Conservation (phyloP, 495 filamentous ascomycete genomes). For the Lasiosphaeria hispida region DNA sequence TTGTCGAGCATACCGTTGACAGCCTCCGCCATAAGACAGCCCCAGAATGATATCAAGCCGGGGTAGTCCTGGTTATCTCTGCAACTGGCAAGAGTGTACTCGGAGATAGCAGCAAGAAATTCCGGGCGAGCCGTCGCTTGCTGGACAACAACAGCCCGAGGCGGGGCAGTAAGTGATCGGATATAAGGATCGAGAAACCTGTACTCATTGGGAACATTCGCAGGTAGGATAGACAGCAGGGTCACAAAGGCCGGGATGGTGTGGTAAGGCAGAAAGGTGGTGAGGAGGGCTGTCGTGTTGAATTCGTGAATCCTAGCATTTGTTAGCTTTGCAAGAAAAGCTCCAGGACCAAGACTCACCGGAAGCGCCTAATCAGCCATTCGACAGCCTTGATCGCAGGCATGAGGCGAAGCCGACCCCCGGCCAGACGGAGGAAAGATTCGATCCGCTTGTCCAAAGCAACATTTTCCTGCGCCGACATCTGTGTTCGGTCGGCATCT, state of each 20-base stretch:
- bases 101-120: conserved; percentile 70
- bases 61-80: conserved; percentile 67
- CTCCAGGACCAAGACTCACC: conserved; percentile 50
- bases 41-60: conserved; percentile 82
- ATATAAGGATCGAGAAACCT: conserved; percentile 84
- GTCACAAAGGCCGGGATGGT: conserved; percentile 75
- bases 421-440: conserved; percentile 74
- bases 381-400: conserved; percentile 88
- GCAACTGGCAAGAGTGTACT: conserved; percentile 69
- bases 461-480: conserved; percentile 76
- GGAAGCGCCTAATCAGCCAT: conserved; percentile 89
- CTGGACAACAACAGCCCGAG: conserved; percentile 75
- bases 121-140: conserved; percentile 68
- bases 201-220: conserved; percentile 68
- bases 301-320: conserved; percentile 77
- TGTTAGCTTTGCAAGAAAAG: conserved; percentile 32
- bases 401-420: conserved; percentile 72
- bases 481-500: conserved; percentile 75
- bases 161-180: conserved; percentile 66
- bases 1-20: conserved; percentile 75
- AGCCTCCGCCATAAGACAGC: conserved; percentile 75
- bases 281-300: conserved; percentile 74
- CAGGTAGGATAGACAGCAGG: conserved; percentile 77
- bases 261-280: conserved; percentile 92
- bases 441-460: conserved; percentile 75